Evolutionary conservation across 768 basidiomycete genomes (phyloP).

Genomic region (Hirschioporus abietinus): DNA sequence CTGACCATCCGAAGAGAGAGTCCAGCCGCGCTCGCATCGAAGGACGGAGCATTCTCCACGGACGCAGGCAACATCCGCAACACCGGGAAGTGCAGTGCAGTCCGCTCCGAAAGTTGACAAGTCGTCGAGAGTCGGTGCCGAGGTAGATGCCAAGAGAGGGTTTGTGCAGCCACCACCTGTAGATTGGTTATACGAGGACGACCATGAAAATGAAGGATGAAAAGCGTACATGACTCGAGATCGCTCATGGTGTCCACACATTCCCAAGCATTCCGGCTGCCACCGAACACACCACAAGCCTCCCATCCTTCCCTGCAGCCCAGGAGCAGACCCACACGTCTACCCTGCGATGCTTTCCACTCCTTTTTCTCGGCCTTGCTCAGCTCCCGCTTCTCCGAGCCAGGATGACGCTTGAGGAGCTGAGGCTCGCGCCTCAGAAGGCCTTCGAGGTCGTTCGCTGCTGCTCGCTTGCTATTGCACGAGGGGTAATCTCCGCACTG

Average conservation of each 20-base stretch:
- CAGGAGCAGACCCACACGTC: not conserved
- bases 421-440: not conserved
- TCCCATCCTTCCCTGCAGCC: slow-evolving; percentile 24
- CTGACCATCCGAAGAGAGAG: too few species aligned
- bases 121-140: not conserved
- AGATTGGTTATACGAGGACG: too few species aligned
- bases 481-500: slow-evolving; percentile 26
- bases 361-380: not conserved
- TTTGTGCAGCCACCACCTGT: slow-evolving; percentile 48
- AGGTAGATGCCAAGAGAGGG: slow-evolving; percentile 19
- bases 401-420: not conserved
- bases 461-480: slow-evolving; percentile 20
- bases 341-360: not conserved
- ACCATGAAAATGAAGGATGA: not conserved
- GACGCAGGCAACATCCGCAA: slow-evolving; percentile 44
- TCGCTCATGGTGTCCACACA: slow-evolving; percentile 42
- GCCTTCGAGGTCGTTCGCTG: not conserved
- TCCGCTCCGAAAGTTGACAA: slow-evolving; percentile 34
- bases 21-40: slow-evolving; percentile 39
- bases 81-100: slow-evolving; percentile 43
- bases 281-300: slow-evolving; percentile 39
- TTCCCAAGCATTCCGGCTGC: slow-evolving; percentile 37
- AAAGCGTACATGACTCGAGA: slow-evolving; percentile 48
- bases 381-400: not conserved
- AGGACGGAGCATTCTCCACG: slow-evolving; percentile 37